Conservation (phyloP, 345 rosid genomes). For the Salix brachista region DNA sequence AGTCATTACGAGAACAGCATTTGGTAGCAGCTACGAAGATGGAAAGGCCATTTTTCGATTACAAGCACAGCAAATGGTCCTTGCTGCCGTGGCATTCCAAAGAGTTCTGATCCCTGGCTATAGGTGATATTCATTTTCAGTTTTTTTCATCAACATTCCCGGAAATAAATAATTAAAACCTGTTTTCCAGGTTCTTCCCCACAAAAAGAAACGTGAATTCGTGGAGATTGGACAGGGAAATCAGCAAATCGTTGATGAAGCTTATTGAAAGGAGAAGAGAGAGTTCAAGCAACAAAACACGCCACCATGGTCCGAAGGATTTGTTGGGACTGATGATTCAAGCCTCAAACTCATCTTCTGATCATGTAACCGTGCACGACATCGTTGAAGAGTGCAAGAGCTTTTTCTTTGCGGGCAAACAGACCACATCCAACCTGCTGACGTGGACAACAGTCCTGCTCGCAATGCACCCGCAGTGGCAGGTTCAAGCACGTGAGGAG, state of each 20-base stretch:
- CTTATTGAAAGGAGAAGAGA: constrained; percentile 18
- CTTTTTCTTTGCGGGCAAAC: constrained; percentile 67
- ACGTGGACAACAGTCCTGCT: constrained; percentile 64
- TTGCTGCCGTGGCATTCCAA: constrained; percentile 26
- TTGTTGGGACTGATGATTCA: constrained; percentile 28
- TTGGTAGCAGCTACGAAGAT: constrained; percentile 70
- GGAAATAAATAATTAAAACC: too few species aligned
- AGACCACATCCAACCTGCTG: constrained; percentile 60
- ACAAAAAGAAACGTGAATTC: constrained; percentile 25
- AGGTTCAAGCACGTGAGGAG: constrained; percentile 65
- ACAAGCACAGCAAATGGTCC: constrained; percentile 38
- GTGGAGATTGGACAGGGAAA: constrained; percentile 28
- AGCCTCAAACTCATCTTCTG: constrained; percentile 28
- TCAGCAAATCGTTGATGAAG: constrained; percentile 15
- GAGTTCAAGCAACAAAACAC: background rate
- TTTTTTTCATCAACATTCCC: too few species aligned
- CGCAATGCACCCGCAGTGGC: constrained; percentile 56
- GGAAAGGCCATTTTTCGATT: constrained; percentile 60
- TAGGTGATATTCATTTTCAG: constrained; percentile 29
- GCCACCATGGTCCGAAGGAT: constrained; percentile 17
- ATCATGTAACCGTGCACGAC: constrained; percentile 35
- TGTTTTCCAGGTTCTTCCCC: constrained; percentile 21
- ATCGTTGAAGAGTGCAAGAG: constrained; percentile 63
- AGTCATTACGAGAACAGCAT: constrained; percentile 45
- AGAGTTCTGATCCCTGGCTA: constrained; percentile 51